Conservation (phyloP, 225 moss, liverwort and hornwort species). For the Climacium dendroides region DNA sequence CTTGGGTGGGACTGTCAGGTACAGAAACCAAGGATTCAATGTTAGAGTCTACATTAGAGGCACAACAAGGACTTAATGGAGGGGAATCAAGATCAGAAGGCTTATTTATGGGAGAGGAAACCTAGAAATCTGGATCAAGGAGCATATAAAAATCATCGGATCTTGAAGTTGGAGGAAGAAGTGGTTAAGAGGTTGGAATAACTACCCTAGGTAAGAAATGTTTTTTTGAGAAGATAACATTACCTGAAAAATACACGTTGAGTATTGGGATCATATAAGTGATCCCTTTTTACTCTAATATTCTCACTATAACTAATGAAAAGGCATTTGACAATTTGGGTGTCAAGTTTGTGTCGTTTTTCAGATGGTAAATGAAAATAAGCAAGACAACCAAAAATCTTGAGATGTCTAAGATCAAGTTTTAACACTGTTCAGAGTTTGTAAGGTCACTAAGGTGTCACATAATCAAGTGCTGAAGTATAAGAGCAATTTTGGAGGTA, state of each 20-base stretch:
- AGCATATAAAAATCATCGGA: neutral
- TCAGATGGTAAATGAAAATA: neutral
- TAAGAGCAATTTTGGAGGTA: neutral
- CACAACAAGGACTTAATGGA: fast-evolving
- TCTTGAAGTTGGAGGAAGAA: neutral
- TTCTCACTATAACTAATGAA: neutral
- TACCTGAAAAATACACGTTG: neutral
- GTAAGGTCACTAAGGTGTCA: neutral
- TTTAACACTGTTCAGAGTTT: neutral
- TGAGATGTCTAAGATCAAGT: neutral
- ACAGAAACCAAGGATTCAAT: fast-evolving
- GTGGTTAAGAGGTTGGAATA: neutral
- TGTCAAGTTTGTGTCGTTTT: neutral
- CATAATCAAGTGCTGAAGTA: neutral
- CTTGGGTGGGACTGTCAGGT: neutral
- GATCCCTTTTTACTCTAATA: neutral
- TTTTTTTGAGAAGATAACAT: neutral
- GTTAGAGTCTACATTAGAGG: fast-evolving
- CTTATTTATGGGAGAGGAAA: fast-evolving
- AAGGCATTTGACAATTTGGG: neutral
- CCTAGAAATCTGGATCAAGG: fast-evolving
- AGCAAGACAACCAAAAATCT: neutral
- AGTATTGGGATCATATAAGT: neutral
- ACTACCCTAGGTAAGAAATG: neutral
- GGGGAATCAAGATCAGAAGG: neutral